Evolutionary conservation across 2,329 filamentous ascomycete species (phyloP).

Genomic region (Knufia fluminis): DNA sequence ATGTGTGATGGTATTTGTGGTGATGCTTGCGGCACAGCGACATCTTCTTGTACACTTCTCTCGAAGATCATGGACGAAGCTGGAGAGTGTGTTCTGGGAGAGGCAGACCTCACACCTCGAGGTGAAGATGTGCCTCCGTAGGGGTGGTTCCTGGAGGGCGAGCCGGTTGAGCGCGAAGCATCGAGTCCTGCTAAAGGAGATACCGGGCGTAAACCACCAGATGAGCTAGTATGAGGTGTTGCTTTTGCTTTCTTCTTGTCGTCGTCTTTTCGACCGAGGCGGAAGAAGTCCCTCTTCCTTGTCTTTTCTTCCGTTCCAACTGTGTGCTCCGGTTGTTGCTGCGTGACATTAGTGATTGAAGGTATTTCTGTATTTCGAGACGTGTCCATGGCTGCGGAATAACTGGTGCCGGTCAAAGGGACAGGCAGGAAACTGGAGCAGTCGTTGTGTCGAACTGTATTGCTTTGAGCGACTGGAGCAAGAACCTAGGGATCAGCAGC

Average conservation of each 20-base stretch:
- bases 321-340: slow-evolving; percentile 2
- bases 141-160: slow-evolving; percentile 26
- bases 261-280: slow-evolving; percentile 50
- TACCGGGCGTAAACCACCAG: slow-evolving; percentile 19
- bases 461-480: background rate
- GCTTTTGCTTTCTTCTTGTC: slow-evolving; percentile 28
- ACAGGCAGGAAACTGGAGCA: background rate
- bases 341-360: slow-evolving; percentile 11
- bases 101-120: slow-evolving; percentile 54
- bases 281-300: slow-evolving; percentile 52
- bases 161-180: slow-evolving; percentile 39
- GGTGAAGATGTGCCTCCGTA: slow-evolving; percentile 53
- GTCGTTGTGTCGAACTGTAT: background rate
- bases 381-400: background rate
- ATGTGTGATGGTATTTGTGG: slow-evolving; percentile 90
- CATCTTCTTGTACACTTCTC: slow-evolving; percentile 80
- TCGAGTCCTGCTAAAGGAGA: slow-evolving; percentile 26
- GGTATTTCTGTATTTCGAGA: slow-evolving; percentile 15
- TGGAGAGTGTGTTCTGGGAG: slow-evolving; percentile 68
- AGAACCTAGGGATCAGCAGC: background rate
- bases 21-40: slow-evolving; percentile 57
- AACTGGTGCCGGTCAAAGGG: background rate
- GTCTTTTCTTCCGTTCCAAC: slow-evolving; percentile 26
- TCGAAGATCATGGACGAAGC: slow-evolving; percentile 77
- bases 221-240: slow-evolving; percentile 22